These are phyloP conservation scores for Xylaria flabelliformis DNA, from an alignment of 495 filamentous ascomycete genomes.

Conservation along the genomic window DNA sequence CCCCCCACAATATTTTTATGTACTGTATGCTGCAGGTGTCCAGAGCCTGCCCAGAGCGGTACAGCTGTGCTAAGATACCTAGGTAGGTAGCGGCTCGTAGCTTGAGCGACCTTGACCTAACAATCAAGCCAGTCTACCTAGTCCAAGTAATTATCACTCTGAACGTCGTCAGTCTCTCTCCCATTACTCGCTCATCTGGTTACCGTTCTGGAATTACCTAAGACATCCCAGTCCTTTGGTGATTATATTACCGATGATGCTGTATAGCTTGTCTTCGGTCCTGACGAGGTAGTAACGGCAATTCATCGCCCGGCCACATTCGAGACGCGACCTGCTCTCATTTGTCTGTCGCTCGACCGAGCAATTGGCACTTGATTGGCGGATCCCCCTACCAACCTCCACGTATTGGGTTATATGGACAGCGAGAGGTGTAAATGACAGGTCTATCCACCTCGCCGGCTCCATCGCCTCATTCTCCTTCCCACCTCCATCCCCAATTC, in stretches of 20 bases:
- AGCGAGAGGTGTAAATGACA: conserved; percentile 28
- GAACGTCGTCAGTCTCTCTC: not conserved
- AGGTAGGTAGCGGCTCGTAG: not conserved
- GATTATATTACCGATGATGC: conserved; percentile 15
- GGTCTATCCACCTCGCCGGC: conserved; percentile 27
- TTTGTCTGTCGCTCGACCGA: conserved; percentile 7
- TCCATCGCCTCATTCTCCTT: conserved; percentile 25
- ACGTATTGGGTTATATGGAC: conserved; percentile 20
- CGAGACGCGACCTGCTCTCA: conserved; percentile 14
- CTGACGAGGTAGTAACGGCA: conserved; percentile 20
- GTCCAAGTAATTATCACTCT: too few species aligned
- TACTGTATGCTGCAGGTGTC: not conserved
- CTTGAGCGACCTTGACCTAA: not conserved
- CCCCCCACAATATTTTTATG: conserved; percentile 15
- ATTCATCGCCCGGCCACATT: conserved; percentile 10
- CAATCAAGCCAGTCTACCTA: too few species aligned
- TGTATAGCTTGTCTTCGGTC: conserved; percentile 13
- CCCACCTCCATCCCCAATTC: conserved; percentile 22
- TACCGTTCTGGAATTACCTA: not conserved
- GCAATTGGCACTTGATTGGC: conserved; percentile 21
- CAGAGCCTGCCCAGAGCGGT: not conserved
- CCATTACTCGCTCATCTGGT: not conserved
- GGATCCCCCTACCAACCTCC: conserved; percentile 2
- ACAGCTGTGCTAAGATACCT: not conserved
- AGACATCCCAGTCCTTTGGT: not conserved